Conservation (phyloP, 345 rosid species). For the Acer campestre region DNA sequence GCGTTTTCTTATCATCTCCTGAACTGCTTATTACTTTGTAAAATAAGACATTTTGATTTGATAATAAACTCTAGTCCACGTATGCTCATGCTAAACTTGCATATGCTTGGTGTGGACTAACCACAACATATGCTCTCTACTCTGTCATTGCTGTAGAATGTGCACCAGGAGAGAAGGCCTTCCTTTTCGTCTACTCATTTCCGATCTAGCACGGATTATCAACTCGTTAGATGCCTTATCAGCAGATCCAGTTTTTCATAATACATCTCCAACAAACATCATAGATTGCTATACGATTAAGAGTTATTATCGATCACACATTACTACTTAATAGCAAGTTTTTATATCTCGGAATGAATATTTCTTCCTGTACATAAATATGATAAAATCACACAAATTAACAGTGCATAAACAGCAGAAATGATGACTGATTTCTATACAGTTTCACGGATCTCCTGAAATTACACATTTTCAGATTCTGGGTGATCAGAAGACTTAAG, state of each 20-base stretch:
- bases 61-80: neutral
- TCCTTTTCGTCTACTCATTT: neutral
- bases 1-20: neutral
- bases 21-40: neutral
- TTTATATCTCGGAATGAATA: neutral
- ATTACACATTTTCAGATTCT: slow-evolving; percentile 42
- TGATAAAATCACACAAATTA: neutral
- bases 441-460: neutral
- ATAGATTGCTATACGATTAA: neutral
- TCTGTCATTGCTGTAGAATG: neutral
- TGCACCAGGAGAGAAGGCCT: neutral
- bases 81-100: neutral
- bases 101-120: neutral
- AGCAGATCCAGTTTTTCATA: neutral
- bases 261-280: neutral
- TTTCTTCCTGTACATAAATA: slow-evolving; percentile 3
- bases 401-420: neutral
- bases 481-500: slow-evolving; percentile 40
- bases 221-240: neutral
- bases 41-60: neutral
- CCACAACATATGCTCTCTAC: neutral
- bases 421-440: neutral
- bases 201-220: neutral
- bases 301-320: neutral
- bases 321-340: neutral